A percentile compares a stretch with the other conserved stretches of the same genome.
phyloP scores from a whole-genome alignment of 2,329 filamentous ascomycete genomes.

The Arthroderma uncinatum region DNA sequence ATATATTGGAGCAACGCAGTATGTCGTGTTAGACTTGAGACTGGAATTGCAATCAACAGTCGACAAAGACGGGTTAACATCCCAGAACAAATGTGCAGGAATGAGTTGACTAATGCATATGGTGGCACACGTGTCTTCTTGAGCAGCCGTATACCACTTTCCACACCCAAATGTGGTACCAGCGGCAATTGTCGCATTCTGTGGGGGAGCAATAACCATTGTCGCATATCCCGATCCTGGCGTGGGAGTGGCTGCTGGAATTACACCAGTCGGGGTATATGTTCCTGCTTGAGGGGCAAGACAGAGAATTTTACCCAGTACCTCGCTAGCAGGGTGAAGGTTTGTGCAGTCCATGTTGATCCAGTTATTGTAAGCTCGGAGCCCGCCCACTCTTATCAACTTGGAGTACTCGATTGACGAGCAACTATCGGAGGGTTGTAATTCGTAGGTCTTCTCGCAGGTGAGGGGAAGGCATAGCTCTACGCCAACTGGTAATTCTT shows the following conservation, averaged over 20 bases:
- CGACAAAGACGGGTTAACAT: conserved; percentile 17
- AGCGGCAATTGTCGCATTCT: conserved; percentile 14
- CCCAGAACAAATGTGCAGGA: conserved; percentile 14
- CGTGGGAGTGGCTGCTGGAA: background rate
- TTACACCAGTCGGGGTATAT: background rate
- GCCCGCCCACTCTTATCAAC: background rate
- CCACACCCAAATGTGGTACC: conserved; percentile 16
- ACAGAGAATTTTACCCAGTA: conserved; percentile 14
- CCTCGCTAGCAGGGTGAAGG: conserved; percentile 7
- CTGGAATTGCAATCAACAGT: conserved; percentile 9
- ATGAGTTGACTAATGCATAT: conserved; percentile 16
- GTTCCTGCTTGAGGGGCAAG: conserved; percentile 6
- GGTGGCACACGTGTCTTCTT: conserved; percentile 15
- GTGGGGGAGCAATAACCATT: conserved; percentile 9
- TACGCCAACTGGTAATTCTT: too few species aligned
- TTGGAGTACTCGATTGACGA: conserved; percentile 6
- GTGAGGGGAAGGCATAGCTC: too few species aligned
- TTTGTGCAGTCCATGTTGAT: conserved; percentile 14
- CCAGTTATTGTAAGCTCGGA: conserved; percentile 16
- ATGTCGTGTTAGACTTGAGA: too few species aligned
- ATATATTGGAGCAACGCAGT: conserved; percentile 1
- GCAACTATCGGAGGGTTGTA: too few species aligned
- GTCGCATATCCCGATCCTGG: conserved; percentile 5
- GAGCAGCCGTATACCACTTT: conserved; percentile 14
- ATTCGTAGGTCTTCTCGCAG: too few species aligned